Conservation (phyloP, 169 alveolate species). For the Eimeria tenella region DNA sequence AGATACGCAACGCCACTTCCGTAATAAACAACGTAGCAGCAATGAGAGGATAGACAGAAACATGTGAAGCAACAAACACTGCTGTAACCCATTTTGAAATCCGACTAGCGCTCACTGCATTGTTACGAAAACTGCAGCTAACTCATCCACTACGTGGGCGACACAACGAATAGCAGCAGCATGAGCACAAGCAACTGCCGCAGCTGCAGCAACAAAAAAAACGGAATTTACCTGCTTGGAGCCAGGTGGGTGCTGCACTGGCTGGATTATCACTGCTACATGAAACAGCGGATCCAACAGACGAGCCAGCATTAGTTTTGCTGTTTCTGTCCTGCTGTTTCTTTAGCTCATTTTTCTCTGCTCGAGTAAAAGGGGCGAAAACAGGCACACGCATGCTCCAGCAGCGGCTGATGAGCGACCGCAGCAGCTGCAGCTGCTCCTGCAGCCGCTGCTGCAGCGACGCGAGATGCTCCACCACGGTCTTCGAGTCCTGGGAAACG, state of each 20-base stretch:
- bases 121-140: no score
- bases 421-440: conserved; percentile 58
- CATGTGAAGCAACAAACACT: no score
- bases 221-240: neutral
- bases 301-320: neutral
- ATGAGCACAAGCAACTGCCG: no score
- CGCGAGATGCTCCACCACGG: conserved; percentile 26
- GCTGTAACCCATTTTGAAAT: no score
- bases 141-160: no score
- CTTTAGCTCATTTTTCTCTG: neutral
- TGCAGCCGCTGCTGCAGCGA: conserved; percentile 66
- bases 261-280: neutral
- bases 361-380: conserved; percentile 61
- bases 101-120: no score
- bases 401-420: conserved; percentile 51
- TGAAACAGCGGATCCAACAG: neutral
- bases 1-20: no score
- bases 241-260: neutral
- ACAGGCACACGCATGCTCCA: conserved; percentile 55
- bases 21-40: no score
- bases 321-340: neutral
- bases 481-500: conserved; percentile 46
- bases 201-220: neutral
- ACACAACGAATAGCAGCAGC: no score
- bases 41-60: no score